Evolutionary conservation across 192 early-diverging fungal genomes (phyloP).

Genomic region (Dissophora globulifera): DNA sequence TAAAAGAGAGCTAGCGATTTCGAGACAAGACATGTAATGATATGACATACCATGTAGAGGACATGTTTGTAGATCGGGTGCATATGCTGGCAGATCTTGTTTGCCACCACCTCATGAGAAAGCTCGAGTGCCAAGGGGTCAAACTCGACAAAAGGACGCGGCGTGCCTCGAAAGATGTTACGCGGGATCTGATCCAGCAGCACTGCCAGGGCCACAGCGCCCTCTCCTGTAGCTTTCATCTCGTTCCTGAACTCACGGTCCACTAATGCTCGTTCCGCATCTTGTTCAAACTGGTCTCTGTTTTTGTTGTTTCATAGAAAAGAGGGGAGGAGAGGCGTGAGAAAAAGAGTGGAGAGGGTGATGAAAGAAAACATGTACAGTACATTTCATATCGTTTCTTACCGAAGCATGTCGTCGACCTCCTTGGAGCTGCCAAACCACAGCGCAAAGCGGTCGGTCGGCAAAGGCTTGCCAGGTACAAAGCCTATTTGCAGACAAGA

Average conservation of each 20-base stretch:
- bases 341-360: not conserved
- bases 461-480: slow-evolving; percentile 23
- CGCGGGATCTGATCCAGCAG: slow-evolving; percentile 73
- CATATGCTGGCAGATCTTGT: slow-evolving; percentile 60
- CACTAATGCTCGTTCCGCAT: slow-evolving; percentile 26
- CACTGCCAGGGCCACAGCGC: slow-evolving; percentile 52
- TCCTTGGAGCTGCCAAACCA: slow-evolving; percentile 25
- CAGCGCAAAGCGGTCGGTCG: slow-evolving; percentile 3
- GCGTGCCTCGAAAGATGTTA: slow-evolving; percentile 69
- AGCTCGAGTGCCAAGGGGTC: slow-evolving; percentile 64
- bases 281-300: slow-evolving; percentile 19
- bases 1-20: not conserved
- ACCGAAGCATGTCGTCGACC: slow-evolving; percentile 35
- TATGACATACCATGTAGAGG: slow-evolving; percentile 56
- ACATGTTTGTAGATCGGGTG: slow-evolving; percentile 62
- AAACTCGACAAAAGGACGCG: slow-evolving; percentile 62
- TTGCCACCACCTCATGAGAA: slow-evolving; percentile 59
- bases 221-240: slow-evolving; percentile 22
- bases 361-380: not conserved
- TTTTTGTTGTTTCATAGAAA: too few species aligned
- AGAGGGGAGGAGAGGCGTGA: not conserved
- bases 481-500: too few species aligned
- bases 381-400: not conserved
- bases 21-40: not conserved
- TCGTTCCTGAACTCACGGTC: slow-evolving; percentile 17